Percentiles rank a stretch among this genome's conserved stretches.
Conservation (phyloP, 176 grass and related monocot genomes). For the Musa schizocarpa region DNA sequence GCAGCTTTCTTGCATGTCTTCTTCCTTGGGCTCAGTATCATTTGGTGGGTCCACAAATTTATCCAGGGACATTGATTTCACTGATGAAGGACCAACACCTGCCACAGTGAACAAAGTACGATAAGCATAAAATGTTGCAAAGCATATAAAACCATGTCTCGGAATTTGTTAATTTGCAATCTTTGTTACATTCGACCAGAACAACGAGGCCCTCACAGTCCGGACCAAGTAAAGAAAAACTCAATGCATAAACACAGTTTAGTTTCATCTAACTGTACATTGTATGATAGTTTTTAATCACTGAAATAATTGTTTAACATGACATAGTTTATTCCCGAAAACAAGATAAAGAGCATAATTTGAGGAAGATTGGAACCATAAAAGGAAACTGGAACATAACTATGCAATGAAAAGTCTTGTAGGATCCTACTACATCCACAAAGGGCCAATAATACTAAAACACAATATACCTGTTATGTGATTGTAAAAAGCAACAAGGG, state of each 20-base stretch:
- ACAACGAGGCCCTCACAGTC: too few species aligned
- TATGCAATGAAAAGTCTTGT: not conserved
- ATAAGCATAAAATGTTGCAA: constrained; percentile 20
- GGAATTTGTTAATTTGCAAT: too few species aligned
- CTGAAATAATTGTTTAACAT: too few species aligned
- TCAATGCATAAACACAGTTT: not conserved
- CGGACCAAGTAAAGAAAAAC: not conserved
- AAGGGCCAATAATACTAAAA: not conserved
- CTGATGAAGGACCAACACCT: constrained; percentile 56
- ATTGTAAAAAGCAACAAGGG: constrained; percentile 8
- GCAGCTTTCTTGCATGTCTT: constrained; percentile 58
- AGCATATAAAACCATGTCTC: constrained; percentile 1
- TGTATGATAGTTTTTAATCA: too few species aligned
- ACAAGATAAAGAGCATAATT: too few species aligned
- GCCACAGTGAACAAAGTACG: constrained; percentile 8
- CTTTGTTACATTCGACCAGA: too few species aligned
- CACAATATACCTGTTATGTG: constrained; percentile 36
- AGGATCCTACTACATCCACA: too few species aligned
- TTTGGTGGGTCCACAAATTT: constrained; percentile 37
- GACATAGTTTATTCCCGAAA: too few species aligned
- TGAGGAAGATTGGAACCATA: not conserved
- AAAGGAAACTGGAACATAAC: not conserved
- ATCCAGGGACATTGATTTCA: constrained; percentile 32
- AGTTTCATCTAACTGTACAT: too few species aligned
- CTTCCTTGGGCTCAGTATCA: constrained; percentile 37